Evolutionary conservation across 371 early-diverging fungal species (phyloP), one percentile per base, ranked within the genome.

Genomic region (Rhizopus arrhizus): DNA sequence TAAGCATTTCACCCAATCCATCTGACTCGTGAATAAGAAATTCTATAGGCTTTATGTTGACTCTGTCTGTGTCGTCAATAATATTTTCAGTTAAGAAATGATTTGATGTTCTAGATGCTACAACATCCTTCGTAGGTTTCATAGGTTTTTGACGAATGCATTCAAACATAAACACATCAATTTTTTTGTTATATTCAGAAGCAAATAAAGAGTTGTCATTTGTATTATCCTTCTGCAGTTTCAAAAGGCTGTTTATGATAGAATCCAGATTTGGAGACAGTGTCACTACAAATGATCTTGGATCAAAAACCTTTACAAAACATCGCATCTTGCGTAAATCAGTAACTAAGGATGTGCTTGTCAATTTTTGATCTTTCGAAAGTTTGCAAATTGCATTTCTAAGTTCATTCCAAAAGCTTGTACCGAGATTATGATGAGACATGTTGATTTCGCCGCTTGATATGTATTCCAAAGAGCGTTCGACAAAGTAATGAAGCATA

Each of bases 231-330:
- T 61, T 52, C 34, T 64, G 62, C 1, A 64, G 12, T n/a, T 65
- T 59, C 1, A 69, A 56, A 32, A 83, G 52, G n/a, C 74, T 73
- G 3, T 62, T 62, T 10, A 82, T 72, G 9, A 86, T 67, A 5
- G 77, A 62, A 6, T 82, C 80, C 9, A 86, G 65, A 50, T 66
- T 81, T 5, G 90, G 91, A 13, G 86, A 65, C 29, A 90, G 73
- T 16, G 85, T 71, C n/a, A 90, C 69, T 12, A 88, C 67, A 66
- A 90, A 87, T 2, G 85, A 82, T 13, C 85, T 75, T 5, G 80
- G 65, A 46, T 85, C 83, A 48, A 84, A 75, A 5, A 85, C 74
- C 61, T 88, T 89, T 53, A 92, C 87, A 72, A 87, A 90, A 53
- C 92, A 90, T 15, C 84, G 74, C 34, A 80, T 80, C 13, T 87